Percentiles rank a stretch among this genome's conserved stretches.
Evolutionary conservation across 495 filamentous ascomycete genomes (phyloP).

Genomic region (Podospora comata): DNA sequence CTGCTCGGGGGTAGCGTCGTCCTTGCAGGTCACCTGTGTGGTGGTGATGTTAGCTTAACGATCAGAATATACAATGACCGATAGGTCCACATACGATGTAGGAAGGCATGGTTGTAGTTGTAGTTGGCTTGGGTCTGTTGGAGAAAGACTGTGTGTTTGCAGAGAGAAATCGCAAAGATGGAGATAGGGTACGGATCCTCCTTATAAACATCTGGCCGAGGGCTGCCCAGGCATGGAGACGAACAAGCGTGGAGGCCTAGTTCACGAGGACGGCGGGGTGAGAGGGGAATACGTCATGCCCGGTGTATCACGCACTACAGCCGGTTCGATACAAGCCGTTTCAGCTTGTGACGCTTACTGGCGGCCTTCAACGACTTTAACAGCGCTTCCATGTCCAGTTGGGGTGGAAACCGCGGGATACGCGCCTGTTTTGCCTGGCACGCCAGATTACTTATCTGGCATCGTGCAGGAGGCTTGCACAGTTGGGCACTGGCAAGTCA

Average conservation of each 20-base stretch:
- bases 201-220: not conserved
- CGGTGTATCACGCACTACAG: not conserved
- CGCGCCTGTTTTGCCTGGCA: conserved; percentile 3
- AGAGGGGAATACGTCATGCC: conserved; percentile 11
- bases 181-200: not conserved
- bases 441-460: conserved; percentile 6
- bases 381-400: not conserved
- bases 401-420: conserved; percentile 8
- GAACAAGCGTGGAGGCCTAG: not conserved
- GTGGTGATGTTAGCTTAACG: conserved; percentile 11
- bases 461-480: not conserved
- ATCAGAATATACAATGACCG: not conserved
- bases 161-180: not conserved
- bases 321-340: conserved; percentile 5
- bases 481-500: not conserved
- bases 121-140: not conserved
- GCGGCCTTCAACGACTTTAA: not conserved
- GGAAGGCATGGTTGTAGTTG: conserved; percentile 47
- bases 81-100: conserved; percentile 58
- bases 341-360: conserved; percentile 3
- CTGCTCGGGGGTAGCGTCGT: conserved; percentile 56
- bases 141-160: not conserved
- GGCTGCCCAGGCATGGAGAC: not conserved
- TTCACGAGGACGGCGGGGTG: conserved; percentile 10
- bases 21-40: conserved; percentile 73